Evolutionary conservation across 768 basidiomycete genomes (phyloP), one percentile per base, ranked within the genome.

Genomic region (Mycena haematopus): DNA sequence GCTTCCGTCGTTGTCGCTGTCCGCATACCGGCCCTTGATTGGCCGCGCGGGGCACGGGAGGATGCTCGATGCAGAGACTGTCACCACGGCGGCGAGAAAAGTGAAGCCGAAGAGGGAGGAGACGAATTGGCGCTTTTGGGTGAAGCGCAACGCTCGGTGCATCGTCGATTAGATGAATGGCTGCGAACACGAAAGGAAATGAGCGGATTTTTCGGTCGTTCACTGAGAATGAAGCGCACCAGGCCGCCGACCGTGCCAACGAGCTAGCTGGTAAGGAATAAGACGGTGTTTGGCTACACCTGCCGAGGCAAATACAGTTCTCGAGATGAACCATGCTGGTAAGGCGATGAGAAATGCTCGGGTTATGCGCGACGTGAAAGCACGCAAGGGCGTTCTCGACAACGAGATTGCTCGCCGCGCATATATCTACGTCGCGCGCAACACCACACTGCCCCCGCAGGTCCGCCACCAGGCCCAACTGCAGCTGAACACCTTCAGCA

Each of bases 401-500:
- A 88, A 89, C 72, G 96, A 99, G 74, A 81, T 96, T 50, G 80
- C 88, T 29, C 88, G 96, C 21, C 83, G 93, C 47, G 96, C 96
- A 0, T 96, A 96, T 75, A 87, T 98, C 52, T 95, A 88, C 76
- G 91, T 98, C 68, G 95, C 96, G 24, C 86, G 96, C 62, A 98
- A 99, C 77, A 88, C 92, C 73, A 86, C 89, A 2, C 78, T 98
- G n/a, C 89, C 95, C 17, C 82, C 93, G 2, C 89, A 92, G 72
- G 85, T 98, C 50, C 91, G 96, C 58, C 92, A 95, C 74, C 92
- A 95, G 68, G 96, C 96, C 17, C 95, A 97, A 75, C 78, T 99
- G 63, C 95, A 97, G 71, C 81, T 97, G 52, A 96, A 96, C 76
- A 87, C 89, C 6, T 93, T 97, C 69, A 88, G 85, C 52, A 84